These are phyloP conservation scores for Rhodocollybia butyracea DNA, from an alignment of 768 basidiomycete genomes.

Conservation along the genomic window DNA sequence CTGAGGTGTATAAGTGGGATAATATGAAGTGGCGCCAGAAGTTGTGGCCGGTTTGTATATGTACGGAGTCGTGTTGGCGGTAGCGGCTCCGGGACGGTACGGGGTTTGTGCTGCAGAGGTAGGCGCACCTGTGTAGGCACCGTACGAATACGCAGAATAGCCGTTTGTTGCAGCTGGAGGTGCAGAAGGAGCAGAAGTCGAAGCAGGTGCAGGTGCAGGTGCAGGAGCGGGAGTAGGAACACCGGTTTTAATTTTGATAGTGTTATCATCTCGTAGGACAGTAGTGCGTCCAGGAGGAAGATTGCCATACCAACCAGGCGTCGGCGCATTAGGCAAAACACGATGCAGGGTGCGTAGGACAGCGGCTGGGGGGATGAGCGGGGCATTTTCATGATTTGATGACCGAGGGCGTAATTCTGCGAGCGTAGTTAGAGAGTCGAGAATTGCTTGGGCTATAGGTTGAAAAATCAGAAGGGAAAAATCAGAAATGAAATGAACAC, in stretches of 20 bases:
- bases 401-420: slow-evolving; percentile 69
- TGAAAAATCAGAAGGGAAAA: slow-evolving; percentile 12
- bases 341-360: slow-evolving; percentile 70
- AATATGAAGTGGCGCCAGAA: slow-evolving; percentile 1
- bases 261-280: slow-evolving; percentile 73
- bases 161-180: slow-evolving; percentile 7
- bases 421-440: slow-evolving; percentile 65
- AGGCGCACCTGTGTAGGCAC: slow-evolving; percentile 33
- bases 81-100: background rate
- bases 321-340: slow-evolving; percentile 58
- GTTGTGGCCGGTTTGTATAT: slow-evolving; percentile 3
- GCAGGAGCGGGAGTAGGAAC: slow-evolving; percentile 18
- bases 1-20: background rate
- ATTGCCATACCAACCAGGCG: slow-evolving; percentile 73
- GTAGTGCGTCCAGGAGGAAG: slow-evolving; percentile 52
- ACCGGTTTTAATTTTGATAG: slow-evolving; percentile 55
- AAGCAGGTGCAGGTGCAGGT: slow-evolving; percentile 19
- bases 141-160: slow-evolving; percentile 11
- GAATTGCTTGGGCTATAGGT: slow-evolving; percentile 62
- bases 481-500: slow-evolving; percentile 12
- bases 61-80: slow-evolving; percentile 2
- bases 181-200: slow-evolving; percentile 14
- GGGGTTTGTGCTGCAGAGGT: slow-evolving; percentile 11
- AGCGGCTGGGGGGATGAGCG: slow-evolving; percentile 60
- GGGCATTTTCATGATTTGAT: slow-evolving; percentile 34